phyloP scores from a whole-genome alignment of 129 eudicot genomes.

The Dittrichia graveolens region DNA sequence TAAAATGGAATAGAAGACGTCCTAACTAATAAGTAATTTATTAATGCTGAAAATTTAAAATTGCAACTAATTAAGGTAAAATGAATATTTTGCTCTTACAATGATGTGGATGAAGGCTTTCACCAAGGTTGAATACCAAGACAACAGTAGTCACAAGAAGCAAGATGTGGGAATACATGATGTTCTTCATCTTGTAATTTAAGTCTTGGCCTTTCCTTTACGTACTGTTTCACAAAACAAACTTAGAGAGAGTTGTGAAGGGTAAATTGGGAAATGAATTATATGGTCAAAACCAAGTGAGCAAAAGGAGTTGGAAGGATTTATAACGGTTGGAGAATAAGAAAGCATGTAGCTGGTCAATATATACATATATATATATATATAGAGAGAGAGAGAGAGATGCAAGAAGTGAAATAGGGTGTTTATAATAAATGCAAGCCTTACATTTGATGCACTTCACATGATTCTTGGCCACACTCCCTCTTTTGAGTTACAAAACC shows the following conservation, averaged over 20 bases:
- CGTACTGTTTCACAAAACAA: constrained; percentile 13
- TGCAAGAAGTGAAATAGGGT: constrained; percentile 24
- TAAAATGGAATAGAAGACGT: neutral
- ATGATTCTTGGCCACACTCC: constrained; percentile 65
- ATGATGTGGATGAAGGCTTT: constrained; percentile 55
- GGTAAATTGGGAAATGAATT: neutral
- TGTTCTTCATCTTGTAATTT: constrained; percentile 28
- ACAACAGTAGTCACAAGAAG: constrained; percentile 36
- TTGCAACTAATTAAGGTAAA: too few relatives aligned
- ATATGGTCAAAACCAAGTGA: constrained; percentile 9
- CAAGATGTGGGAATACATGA: constrained; percentile 34
- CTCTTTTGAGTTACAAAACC: constrained; percentile 41
- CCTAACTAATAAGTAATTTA: too few relatives aligned
- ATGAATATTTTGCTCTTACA: constrained; percentile 37
- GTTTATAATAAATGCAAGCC: constrained; percentile 45
- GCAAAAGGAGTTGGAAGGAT: constrained; percentile 6
- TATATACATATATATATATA: constrained; percentile 11
- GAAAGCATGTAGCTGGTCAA: constrained; percentile 20
- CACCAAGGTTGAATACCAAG: constrained; percentile 38
- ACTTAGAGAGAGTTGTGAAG: neutral
- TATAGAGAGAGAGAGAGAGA: neutral
- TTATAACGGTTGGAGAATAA: constrained; percentile 12
- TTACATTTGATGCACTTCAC: constrained; percentile 78
- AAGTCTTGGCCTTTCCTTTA: constrained; percentile 19
- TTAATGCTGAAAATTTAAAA: too few relatives aligned